Evolutionary conservation across 345 rosid species (phyloP).

Genomic region (Crucihimalaya himalaica): DNA sequence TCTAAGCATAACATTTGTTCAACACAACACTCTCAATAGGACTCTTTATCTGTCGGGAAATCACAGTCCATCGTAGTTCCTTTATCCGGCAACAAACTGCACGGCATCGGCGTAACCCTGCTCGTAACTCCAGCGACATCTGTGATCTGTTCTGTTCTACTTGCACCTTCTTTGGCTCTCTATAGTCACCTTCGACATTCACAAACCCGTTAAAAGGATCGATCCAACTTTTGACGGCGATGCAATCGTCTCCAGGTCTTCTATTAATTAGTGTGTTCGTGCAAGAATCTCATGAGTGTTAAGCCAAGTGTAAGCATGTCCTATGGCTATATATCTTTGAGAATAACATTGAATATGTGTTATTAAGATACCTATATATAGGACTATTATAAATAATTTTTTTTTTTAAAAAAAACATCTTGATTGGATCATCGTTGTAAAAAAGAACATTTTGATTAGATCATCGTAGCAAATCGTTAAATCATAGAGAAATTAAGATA

Average conservation of each 20-base stretch:
- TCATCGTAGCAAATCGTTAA: neutral
- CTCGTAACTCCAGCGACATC: constrained; percentile 54
- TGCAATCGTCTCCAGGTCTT: constrained; percentile 79
- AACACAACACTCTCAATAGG: constrained; percentile 48
- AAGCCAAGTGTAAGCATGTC: neutral
- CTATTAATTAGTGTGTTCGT: constrained; percentile 51
- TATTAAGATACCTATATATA: neutral
- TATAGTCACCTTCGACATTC: constrained; percentile 63
- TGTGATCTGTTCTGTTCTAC: constrained; percentile 70
- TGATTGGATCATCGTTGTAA: too few relatives aligned
- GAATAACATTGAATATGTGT: neutral
- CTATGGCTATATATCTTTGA: too few relatives aligned
- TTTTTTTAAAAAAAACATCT: too few relatives aligned
- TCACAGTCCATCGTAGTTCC: constrained; percentile 41
- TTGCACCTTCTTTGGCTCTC: constrained; percentile 41
- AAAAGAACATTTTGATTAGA: neutral
- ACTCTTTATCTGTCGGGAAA: constrained; percentile 48
- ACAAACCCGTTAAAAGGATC: constrained; percentile 60
- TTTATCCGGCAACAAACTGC: constrained; percentile 51
- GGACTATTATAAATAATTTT: too few relatives aligned
- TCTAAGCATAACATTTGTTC: constrained; percentile 45
- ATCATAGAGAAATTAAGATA: too few relatives aligned
- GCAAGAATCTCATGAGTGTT: constrained; percentile 60
- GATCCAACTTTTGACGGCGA: constrained; percentile 79
- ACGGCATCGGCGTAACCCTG: constrained; percentile 56